A percentile compares a stretch with the other conserved stretches of the same genome.
Conservation (phyloP, 2,329 filamentous ascomycete genomes). For the Knufia petricola region DNA sequence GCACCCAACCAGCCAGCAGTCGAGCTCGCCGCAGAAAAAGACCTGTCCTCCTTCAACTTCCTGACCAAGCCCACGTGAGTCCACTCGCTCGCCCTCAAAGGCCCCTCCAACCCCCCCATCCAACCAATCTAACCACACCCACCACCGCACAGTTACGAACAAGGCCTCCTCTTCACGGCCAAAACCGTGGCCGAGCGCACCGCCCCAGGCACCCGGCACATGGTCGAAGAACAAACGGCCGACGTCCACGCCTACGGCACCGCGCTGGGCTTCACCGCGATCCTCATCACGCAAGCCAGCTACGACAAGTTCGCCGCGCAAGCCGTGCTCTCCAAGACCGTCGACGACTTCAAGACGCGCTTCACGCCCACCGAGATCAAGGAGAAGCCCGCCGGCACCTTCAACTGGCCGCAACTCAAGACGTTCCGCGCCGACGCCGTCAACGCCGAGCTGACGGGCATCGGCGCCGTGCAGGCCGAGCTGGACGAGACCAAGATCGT, state of each 20-base stretch:
- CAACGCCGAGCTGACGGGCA: conserved; percentile 64
- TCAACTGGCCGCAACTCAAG: conserved; percentile 4
- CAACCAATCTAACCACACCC: too few species aligned
- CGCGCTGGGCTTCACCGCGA: conserved; percentile 63
- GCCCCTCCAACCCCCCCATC: too few species aligned
- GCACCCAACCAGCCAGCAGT: conserved; percentile 58
- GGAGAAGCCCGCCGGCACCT: neutral
- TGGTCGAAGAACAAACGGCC: conserved; percentile 74
- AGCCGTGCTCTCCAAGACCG: conserved; percentile 72
- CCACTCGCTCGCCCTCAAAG: too few species aligned
- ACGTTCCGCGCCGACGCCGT: conserved; percentile 56
- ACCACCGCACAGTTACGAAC: conserved; percentile 37
- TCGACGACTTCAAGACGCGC: conserved; percentile 71
- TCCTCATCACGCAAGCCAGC: conserved; percentile 67
- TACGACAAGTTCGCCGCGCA: conserved; percentile 75
- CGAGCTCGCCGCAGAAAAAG: conserved; percentile 67
- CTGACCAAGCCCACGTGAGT: conserved; percentile 66
- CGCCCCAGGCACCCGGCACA: conserved; percentile 68
- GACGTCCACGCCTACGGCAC: conserved; percentile 70
- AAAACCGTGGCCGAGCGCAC: conserved; percentile 84
- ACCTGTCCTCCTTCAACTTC: conserved; percentile 67
- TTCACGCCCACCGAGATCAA: conserved; percentile 5
- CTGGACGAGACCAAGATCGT: conserved; percentile 96
- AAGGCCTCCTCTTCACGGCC: conserved; percentile 77
- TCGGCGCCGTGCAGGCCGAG: conserved; percentile 92